phyloP scores from a whole-genome alignment of 371 early-diverging fungal genomes.

The Mucor saturninus region DNA sequence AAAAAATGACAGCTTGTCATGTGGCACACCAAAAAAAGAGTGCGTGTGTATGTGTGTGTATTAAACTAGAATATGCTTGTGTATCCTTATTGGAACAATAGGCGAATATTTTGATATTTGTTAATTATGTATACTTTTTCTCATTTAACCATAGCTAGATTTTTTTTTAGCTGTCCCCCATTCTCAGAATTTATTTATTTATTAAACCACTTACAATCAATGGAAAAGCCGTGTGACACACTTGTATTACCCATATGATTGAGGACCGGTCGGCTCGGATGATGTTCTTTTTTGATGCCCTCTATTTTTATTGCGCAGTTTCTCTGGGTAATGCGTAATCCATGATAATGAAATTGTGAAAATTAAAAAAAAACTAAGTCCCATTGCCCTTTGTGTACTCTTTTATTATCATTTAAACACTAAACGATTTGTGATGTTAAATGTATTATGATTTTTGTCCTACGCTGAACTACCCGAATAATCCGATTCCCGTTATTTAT shows the following conservation, averaged over 20 bases:
- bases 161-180: background rate
- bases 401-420: background rate
- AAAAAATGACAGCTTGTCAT: conserved; percentile 6
- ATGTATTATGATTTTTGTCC: background rate
- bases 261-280: conserved; percentile 25
- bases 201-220: background rate
- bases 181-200: background rate
- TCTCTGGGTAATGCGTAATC: background rate
- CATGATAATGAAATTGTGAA: too few species aligned
- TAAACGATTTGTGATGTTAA: conserved; percentile 1
- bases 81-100: background rate
- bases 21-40: background rate
- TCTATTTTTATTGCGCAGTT: background rate
- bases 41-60: background rate
- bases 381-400: background rate
- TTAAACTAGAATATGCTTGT: background rate
- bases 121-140: background rate
- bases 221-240: conserved; percentile 18
- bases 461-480: conserved; percentile 9
- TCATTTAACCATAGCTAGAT: background rate
- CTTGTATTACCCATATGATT: conserved; percentile 17
- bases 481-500: conserved; percentile 10
- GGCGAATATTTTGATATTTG: background rate
- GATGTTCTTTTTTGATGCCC: conserved; percentile 1
- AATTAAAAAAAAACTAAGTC: background rate